Evolutionary conservation across 169 alveolate genomes (phyloP), one percentile per base, ranked within the genome.

Genomic region (Toxoplasma gondii): DNA sequence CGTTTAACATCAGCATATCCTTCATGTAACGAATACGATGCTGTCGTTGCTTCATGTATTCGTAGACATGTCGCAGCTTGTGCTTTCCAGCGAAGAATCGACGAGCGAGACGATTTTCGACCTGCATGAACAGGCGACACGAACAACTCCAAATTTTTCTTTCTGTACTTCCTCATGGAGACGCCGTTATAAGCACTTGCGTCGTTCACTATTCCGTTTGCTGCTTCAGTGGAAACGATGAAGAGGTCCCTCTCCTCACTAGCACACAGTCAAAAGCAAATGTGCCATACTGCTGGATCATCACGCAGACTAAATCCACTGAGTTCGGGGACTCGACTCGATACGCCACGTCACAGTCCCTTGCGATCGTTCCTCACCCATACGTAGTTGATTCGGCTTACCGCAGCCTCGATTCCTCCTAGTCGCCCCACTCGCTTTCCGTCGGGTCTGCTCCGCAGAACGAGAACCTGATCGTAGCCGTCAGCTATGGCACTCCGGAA

Each of bases 391-490:
- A 64, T 29, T 24, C 27, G 78, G 34, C 64, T 41, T 74, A 86
- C 93, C 44, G 88, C 93, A 0, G 95, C 93, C 44, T 92, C 93
- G 36, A 91, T 29, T 1, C 95, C 95, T n/a, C 91, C 92, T 38
- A 81, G 88, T 19, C 96, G 16, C 5, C 69, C 67, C 19, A 94
- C 96, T 69, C 67, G 91, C 2, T 70, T 64, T 29, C 67, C 91
- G 67, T 94, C 96, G 31, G 96, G 95, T 31, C 94, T 34, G 34
- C 91, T 91, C 16, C 96, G 70, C 41, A 94, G 86, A 39, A 94
- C 96, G 44, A 94, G 94, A 16, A 90, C 88, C 36, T 91, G 94
- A 17, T 94, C 12, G 90, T 78, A 64, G 12, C 91, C 91, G 29
- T 90, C 43, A 29, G 36, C 53, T 27, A 94, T 45, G 39, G 96